Percentiles rank a stretch among this genome's conserved stretches.
Evolutionary conservation across 805 yeast genomes (phyloP).

Genomic region (Candida insectalens): DNA sequence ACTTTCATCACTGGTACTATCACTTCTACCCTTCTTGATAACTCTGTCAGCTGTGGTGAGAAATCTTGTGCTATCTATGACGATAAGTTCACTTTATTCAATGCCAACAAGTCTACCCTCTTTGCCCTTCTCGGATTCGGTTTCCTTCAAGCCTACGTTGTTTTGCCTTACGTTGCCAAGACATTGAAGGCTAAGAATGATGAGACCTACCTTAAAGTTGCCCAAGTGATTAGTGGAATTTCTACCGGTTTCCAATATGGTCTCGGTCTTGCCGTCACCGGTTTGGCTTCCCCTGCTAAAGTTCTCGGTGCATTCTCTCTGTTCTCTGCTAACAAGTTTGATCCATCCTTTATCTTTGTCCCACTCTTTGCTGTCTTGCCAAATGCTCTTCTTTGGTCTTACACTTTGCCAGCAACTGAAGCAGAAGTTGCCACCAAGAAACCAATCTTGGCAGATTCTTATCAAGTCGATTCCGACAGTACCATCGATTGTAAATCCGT

Average conservation of each 20-base stretch:
- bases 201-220: constrained; percentile 1
- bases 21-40: constrained; percentile 6
- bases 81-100: constrained; percentile 7
- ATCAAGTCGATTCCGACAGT: constrained; percentile 16
- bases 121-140: constrained; percentile 5
- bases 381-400: constrained; percentile 29
- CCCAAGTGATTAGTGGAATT: constrained; percentile 11
- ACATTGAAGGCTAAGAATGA: constrained; percentile 1
- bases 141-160: constrained; percentile 12
- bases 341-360: constrained; percentile 38
- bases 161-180: constrained; percentile 19
- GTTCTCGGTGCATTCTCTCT: constrained; percentile 37
- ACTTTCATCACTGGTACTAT: constrained; percentile 28
- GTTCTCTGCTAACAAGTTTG: constrained; percentile 26
- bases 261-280: constrained; percentile 35
- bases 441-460: constrained; percentile 15
- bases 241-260: constrained; percentile 30
- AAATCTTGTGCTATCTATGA: constrained; percentile 15
- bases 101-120: constrained; percentile 6
- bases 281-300: constrained; percentile 35
- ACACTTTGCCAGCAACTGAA: constrained; percentile 11
- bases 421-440: constrained; percentile 3
- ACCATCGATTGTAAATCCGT: constrained; percentile 23
- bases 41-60: constrained; percentile 1
- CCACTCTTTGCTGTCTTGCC: constrained; percentile 35